A percentile compares a stretch with the other conserved stretches of the same genome.
These are phyloP conservation scores for Salvia sclarea DNA, from an alignment of 305 asterid genomes.

Conservation along the genomic window DNA sequence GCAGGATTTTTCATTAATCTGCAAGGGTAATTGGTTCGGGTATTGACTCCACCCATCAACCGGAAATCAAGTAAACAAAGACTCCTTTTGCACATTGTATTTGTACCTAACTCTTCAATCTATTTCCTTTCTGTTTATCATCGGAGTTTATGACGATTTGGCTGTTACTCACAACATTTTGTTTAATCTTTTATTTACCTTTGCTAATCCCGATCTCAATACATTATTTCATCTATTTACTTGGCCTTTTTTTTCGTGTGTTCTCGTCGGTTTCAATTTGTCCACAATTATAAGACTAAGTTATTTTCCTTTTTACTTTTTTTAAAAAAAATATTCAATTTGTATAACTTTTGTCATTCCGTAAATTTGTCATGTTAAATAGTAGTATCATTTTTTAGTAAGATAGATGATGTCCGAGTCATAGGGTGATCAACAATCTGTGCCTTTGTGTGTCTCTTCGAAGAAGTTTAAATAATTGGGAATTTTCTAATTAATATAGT, in stretches of 20 bases:
- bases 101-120: not conserved
- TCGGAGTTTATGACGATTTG: not conserved
- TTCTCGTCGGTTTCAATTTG: no score
- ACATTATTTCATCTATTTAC: not conserved
- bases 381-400: no score
- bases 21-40: constrained; percentile 77
- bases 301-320: not conserved
- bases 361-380: no score
- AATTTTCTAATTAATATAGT: no score
- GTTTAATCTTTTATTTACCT: not conserved
- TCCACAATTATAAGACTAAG: no score
- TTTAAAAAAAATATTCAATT: no score
- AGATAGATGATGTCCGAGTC: no score
- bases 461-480: no score
- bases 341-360: no score
- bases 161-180: not conserved
- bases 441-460: no score
- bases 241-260: no score
- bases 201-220: not conserved
- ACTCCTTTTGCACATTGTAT: constrained; percentile 24
- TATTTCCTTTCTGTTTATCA: not conserved
- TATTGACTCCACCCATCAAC: constrained; percentile 55
- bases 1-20: constrained; percentile 35
- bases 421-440: no score
- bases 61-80: constrained; percentile 34